Percentiles rank a stretch among this genome's conserved stretches.
Conservation (phyloP, 2,329 filamentous ascomycete genomes). For the Cercospora sojina region DNA sequence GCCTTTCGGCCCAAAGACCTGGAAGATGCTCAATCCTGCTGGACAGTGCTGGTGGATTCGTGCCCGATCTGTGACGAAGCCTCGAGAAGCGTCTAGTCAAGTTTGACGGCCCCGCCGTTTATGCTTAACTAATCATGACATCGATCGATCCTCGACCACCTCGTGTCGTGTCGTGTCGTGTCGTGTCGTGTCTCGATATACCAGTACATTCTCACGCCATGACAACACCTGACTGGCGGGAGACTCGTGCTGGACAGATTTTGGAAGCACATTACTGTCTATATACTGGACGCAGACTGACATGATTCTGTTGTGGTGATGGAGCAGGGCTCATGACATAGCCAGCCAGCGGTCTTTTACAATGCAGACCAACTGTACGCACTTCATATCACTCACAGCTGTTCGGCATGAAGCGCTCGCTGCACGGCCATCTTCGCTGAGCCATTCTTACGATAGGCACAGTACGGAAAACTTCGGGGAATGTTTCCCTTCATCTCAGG, state of each 20-base stretch:
- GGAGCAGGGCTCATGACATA: no score
- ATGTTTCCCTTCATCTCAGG: not conserved
- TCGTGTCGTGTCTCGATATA: not conserved
- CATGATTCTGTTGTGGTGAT: not conserved
- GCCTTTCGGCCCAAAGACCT: constrained; percentile 8
- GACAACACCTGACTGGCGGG: not conserved
- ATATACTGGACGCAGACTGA: not conserved
- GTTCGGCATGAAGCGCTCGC: no score
- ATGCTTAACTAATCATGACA: not conserved
- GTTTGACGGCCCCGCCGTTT: not conserved
- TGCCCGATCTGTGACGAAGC: not conserved
- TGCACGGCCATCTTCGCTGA: no score
- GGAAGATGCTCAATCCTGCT: constrained; percentile 13
- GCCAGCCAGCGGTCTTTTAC: no score
- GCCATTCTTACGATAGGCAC: no score
- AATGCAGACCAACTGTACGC: no score
- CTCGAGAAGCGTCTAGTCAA: not conserved
- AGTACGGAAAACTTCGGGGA: no score
- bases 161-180: no score
- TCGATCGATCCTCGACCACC: not conserved
- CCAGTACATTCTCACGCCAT: not conserved
- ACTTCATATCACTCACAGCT: no score
- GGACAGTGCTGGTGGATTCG: constrained; percentile 12
- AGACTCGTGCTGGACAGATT: not conserved
- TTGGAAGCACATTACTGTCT: no score